Evolutionary conservation across 768 basidiomycete genomes (phyloP).

Genomic region (Leccinum disarticulatum): DNA sequence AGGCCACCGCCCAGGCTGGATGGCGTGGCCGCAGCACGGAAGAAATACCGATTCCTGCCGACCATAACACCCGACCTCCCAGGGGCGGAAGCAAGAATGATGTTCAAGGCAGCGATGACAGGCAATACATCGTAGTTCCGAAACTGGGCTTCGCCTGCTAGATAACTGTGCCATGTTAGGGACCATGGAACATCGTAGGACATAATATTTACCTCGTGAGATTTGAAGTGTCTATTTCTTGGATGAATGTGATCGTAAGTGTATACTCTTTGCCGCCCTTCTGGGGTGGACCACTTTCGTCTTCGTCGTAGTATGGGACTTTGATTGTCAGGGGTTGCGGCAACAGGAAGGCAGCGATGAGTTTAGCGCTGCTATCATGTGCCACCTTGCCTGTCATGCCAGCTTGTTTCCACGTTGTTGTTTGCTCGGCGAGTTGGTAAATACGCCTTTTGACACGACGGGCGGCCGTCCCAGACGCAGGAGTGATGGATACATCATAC

Average conservation of each 20-base stretch:
- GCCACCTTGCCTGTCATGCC: constrained; percentile 43
- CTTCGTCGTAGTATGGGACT: constrained; percentile 46
- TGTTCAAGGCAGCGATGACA: constrained; percentile 49
- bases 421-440: constrained; percentile 48
- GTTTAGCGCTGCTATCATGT: constrained; percentile 47
- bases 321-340: constrained; percentile 42
- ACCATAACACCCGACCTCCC: constrained; percentile 51
- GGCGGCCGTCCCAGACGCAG: constrained; percentile 30
- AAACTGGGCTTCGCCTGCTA: constrained; percentile 43
- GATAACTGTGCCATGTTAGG: constrained; percentile 37
- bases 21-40: constrained; percentile 35
- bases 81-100: constrained; percentile 46
- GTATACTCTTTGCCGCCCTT: constrained; percentile 42
- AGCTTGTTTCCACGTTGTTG: constrained; percentile 40
- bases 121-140: constrained; percentile 47
- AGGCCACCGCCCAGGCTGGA: constrained; percentile 49
- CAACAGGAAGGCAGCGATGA: constrained; percentile 42
- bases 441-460: constrained; percentile 46
- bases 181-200: not conserved
- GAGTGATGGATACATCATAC: constrained; percentile 46
- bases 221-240: constrained; percentile 44
- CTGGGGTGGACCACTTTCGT: constrained; percentile 34
- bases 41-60: constrained; percentile 55
- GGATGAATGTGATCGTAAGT: constrained; percentile 42
- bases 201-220: constrained; percentile 37